Conservation (phyloP, 306 rosid genomes). For the Biancaea sappan region DNA sequence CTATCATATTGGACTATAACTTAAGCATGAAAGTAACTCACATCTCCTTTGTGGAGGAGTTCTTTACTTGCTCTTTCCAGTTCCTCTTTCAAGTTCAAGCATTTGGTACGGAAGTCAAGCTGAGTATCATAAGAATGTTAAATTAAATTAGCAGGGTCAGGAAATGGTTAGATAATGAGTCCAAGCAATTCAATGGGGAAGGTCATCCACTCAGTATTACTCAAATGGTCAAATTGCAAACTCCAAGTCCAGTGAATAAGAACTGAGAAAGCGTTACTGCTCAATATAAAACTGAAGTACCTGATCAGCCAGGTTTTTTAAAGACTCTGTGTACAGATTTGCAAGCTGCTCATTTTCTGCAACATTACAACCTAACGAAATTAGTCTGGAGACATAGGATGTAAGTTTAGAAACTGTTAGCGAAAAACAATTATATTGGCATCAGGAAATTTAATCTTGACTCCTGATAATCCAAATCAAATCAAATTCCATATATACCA, state of each 20-base stretch:
- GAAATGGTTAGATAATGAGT: background rate
- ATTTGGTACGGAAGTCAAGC: slow-evolving; percentile 62
- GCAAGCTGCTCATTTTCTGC: slow-evolving; percentile 65
- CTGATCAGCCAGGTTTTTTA: slow-evolving; percentile 63
- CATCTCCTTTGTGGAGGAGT: slow-evolving; percentile 47
- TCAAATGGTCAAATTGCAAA: background rate
- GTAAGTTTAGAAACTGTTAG: background rate
- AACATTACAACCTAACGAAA: slow-evolving; percentile 20
- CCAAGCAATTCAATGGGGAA: background rate
- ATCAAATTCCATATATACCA: background rate
- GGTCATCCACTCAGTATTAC: background rate
- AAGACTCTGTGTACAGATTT: slow-evolving; percentile 52
- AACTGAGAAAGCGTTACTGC: background rate
- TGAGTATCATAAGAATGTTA: slow-evolving; percentile 24
- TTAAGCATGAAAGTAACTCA: slow-evolving; percentile 34
- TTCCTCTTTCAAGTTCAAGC: slow-evolving; percentile 58
- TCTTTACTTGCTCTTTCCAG: slow-evolving; percentile 46
- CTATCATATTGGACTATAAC: background rate
- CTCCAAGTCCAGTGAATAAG: background rate
- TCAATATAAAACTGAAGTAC: slow-evolving; percentile 19
- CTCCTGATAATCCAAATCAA: background rate
- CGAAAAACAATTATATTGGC: background rate
- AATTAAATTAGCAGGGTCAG: background rate
- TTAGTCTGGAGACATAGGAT: background rate
- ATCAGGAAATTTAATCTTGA: background rate